These are phyloP conservation scores for Trypanosoma caninum DNA, from an alignment of 208 protist genomes.

Conservation along the genomic window DNA sequence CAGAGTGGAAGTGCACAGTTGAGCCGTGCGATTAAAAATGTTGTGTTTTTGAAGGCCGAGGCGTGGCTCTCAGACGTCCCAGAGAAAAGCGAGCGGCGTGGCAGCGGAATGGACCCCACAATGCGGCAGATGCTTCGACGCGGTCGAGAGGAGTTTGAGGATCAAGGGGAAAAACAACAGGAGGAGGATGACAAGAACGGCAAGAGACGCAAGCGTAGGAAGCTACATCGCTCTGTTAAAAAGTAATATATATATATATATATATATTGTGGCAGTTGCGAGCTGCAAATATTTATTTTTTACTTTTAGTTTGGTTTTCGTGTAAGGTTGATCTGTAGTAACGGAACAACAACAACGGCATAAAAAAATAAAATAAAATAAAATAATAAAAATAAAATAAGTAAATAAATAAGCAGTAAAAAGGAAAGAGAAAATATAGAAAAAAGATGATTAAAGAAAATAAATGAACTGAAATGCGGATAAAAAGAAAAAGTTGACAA, in stretches of 20 bases:
- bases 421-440: not conserved
- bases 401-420: not conserved
- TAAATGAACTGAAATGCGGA: no score
- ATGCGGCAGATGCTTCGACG: slow-evolving; percentile 68
- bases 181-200: slow-evolving; percentile 3
- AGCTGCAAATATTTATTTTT: not conserved
- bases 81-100: slow-evolving; percentile 39
- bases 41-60: slow-evolving; percentile 81
- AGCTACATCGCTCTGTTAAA: slow-evolving; percentile 68
- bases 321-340: not conserved
- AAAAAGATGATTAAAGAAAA: no score
- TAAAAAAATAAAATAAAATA: slow-evolving; percentile 20
- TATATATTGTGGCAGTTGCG: not conserved
- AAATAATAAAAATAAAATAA: not conserved
- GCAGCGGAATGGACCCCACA: slow-evolving; percentile 63
- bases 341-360: not conserved
- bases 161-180: slow-evolving; percentile 12
- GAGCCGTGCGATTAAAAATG: slow-evolving; percentile 71
- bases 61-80: slow-evolving; percentile 70
- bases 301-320: not conserved
- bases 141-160: slow-evolving; percentile 49
- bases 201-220: slow-evolving; percentile 33
- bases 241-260: slow-evolving; percentile 30
- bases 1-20: slow-evolving; percentile 58
- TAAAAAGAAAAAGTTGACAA: not conserved